phyloP scores from a whole-genome alignment of 1,284 basidiomycete genomes.

The Cystobasidiaceae sp. region DNA sequence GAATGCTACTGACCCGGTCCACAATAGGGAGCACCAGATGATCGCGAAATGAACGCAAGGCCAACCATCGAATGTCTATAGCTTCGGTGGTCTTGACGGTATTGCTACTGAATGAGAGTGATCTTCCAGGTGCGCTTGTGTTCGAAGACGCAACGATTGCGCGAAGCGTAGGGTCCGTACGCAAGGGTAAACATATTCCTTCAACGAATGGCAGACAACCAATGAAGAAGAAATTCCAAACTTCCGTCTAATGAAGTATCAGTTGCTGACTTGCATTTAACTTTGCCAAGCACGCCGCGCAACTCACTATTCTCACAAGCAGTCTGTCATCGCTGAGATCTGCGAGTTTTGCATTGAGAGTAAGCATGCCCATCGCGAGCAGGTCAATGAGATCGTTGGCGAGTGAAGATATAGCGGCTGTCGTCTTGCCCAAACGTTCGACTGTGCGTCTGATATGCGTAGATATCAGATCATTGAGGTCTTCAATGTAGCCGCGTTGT shows the following conservation, averaged over 20 bases:
- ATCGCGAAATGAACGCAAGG: slow-evolving; percentile 74
- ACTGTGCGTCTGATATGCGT: slow-evolving; percentile 61
- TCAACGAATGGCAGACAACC: slow-evolving; percentile 84
- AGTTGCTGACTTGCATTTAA: neutral
- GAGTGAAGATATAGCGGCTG: slow-evolving; percentile 53
- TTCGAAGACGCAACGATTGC: slow-evolving; percentile 45
- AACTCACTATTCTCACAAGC: slow-evolving; percentile 52
- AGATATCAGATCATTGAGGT: slow-evolving; percentile 45
- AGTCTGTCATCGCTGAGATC: slow-evolving; percentile 55
- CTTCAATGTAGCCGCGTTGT: slow-evolving; percentile 82
- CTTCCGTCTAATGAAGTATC: slow-evolving; percentile 59
- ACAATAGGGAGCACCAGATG: slow-evolving; percentile 39
- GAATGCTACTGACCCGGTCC: slow-evolving; percentile 2
- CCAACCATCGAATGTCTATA: slow-evolving; percentile 74
- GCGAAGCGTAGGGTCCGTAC: slow-evolving; percentile 39
- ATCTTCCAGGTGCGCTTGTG: slow-evolving; percentile 28
- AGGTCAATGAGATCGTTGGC: slow-evolving; percentile 76
- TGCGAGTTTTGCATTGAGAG: slow-evolving; percentile 75
- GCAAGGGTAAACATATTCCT: slow-evolving; percentile 52
- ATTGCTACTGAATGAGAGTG: slow-evolving; percentile 48
- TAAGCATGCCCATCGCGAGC: slow-evolving; percentile 81
- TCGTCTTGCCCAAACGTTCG: slow-evolving; percentile 44
- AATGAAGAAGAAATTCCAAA: slow-evolving; percentile 93
- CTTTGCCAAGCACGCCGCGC: neutral
- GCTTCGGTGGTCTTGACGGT: slow-evolving; percentile 46